These are phyloP conservation scores for Diacronema lutheri DNA, from an alignment of 78 protist species.

Conservation along the genomic window DNA sequence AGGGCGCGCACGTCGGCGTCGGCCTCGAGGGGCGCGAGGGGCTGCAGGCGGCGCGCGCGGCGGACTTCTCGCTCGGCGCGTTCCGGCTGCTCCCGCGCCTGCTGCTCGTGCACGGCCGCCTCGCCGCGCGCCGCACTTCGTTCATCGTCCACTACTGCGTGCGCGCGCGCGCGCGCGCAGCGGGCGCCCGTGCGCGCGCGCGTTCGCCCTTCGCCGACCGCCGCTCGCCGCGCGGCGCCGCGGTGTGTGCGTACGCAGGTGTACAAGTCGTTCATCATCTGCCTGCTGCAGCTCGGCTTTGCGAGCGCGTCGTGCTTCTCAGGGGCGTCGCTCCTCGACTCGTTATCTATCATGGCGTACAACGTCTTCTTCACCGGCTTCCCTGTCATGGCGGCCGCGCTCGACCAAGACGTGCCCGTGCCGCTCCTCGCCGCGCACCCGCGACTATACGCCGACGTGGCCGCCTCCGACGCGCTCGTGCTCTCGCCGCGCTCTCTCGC, in stretches of 20 bases:
- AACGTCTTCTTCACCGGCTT: conserved; percentile 70
- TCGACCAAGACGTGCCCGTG: conserved; percentile 7
- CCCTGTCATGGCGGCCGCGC: conserved; percentile 3
- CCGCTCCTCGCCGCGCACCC: neutral
- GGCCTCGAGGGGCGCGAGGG: conserved; percentile 74
- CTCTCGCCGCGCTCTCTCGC: neutral
- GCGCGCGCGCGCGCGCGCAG: too few species aligned
- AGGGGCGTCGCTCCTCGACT: conserved; percentile 70
- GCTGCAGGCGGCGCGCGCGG: conserved; percentile 62
- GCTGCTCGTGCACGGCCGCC: conserved; percentile 86
- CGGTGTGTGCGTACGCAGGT: too few species aligned
- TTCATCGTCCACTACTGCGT: conserved; percentile 67
- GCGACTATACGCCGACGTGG: conserved; percentile 23
- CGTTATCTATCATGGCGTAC: conserved; percentile 65
- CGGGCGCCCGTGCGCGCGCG: too few species aligned
- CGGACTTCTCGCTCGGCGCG: conserved; percentile 66
- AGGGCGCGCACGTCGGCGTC: conserved; percentile 78
- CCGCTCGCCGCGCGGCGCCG: too few species aligned
- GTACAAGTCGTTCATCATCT: conserved; percentile 78
- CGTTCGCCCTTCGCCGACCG: too few species aligned
- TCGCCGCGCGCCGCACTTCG: conserved; percentile 58
- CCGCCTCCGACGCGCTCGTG: neutral
- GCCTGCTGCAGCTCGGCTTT: conserved; percentile 65
- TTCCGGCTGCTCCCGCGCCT: conserved; percentile 70
- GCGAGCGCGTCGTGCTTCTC: conserved; percentile 20